Base-by-base conservation (phyloP, 2,329 filamentous ascomycete genomes). In the Colletotrichum sp. region DNA sequence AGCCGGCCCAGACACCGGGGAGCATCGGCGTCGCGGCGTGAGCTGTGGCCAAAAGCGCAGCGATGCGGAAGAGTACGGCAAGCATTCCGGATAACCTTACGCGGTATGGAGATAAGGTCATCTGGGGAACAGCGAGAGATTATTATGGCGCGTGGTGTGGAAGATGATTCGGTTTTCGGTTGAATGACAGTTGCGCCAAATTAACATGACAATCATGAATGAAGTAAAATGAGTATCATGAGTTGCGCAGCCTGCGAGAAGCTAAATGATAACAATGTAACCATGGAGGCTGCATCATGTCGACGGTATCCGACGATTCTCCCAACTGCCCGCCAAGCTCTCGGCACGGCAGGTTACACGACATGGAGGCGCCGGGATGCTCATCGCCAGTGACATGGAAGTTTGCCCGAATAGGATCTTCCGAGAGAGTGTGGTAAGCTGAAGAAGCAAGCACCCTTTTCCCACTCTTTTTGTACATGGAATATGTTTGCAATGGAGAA, bases 121-220 rank as follows among this genome's bases (percentile, higher is more conserved):
- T 21, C 9, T n/a, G 1, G n/a, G 44, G 44, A 49, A n/a, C n/a
- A 49, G n/a, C 5, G 10, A 12, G 44, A 49, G 44, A 21, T 21
- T 49, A 3, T 8, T 21, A 0, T 9, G 5, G n/a, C n/a, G 10
- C n/a, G n/a, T 2, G n/a, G 6, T 21, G n/a, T 21, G 5, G 39
- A 49, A 7, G 6, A 21, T 2, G 12, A 21, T 49, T 49, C 1
- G n/a, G n/a, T 6, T 21, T 21, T 21, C 12, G 6, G 0, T 49
- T 13, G 44, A 49, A 21, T 0, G 10, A 49, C 18, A 21, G n/a
- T 12, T 21, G 2, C n/a, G 9, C 6, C n/a, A n/a, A 21, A 49
- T 49, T n/a, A n/a, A n/a, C n/a, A n/a, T n/a, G n/a, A n/a, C n/a
- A n/a, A 44, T n/a, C 9, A n/a, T n/a, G 18, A 44, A n/a, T 1